Percentiles rank a stretch among this genome's conserved stretches.
phyloP scores from a whole-genome alignment of 208 protist species.

The Leishmania braziliensis region DNA sequence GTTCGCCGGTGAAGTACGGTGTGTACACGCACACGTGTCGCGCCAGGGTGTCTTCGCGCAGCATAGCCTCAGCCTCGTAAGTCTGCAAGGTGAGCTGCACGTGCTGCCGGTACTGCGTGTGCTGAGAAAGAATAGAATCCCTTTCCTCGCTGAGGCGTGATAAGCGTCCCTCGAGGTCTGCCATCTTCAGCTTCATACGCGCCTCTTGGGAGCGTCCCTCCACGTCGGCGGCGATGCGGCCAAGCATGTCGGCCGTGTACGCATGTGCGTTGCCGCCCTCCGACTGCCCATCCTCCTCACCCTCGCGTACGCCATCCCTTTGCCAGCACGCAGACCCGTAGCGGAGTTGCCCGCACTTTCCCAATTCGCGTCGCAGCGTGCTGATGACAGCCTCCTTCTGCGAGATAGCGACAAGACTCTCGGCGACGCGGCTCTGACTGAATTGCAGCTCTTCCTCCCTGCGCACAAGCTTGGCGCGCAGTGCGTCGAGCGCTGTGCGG shows the following conservation, averaged over 20 bases:
- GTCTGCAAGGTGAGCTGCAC: slow-evolving; percentile 65
- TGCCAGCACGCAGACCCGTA: slow-evolving; percentile 6
- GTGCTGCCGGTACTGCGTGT: slow-evolving; percentile 75
- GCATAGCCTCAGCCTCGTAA: slow-evolving; percentile 33
- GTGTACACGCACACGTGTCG: slow-evolving; percentile 56
- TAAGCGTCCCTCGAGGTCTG: slow-evolving; percentile 63
- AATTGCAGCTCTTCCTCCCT: slow-evolving; percentile 73
- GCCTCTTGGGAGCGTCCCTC: slow-evolving; percentile 72
- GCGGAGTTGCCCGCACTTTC: slow-evolving; percentile 37
- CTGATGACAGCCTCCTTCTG: slow-evolving; percentile 79
- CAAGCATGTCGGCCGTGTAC: slow-evolving; percentile 66
- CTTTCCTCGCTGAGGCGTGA: slow-evolving; percentile 56
- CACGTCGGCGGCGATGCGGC: slow-evolving; percentile 69
- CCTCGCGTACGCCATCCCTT: slow-evolving; percentile 12
- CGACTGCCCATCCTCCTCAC: background rate
- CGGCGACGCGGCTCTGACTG: slow-evolving; percentile 69
- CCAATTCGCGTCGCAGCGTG: slow-evolving; percentile 71
- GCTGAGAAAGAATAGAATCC: slow-evolving; percentile 67
- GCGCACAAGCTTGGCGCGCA: slow-evolving; percentile 58
- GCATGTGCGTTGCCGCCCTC: background rate
- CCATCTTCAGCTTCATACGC: slow-evolving; percentile 67
- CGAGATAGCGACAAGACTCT: slow-evolving; percentile 71
- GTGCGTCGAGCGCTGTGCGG: slow-evolving; percentile 49
- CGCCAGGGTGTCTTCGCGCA: slow-evolving; percentile 54
- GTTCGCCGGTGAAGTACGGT: slow-evolving; percentile 43